Base-by-base conservation (phyloP, 2,329 filamentous ascomycete species). In the Fusarium subtropicale region DNA sequence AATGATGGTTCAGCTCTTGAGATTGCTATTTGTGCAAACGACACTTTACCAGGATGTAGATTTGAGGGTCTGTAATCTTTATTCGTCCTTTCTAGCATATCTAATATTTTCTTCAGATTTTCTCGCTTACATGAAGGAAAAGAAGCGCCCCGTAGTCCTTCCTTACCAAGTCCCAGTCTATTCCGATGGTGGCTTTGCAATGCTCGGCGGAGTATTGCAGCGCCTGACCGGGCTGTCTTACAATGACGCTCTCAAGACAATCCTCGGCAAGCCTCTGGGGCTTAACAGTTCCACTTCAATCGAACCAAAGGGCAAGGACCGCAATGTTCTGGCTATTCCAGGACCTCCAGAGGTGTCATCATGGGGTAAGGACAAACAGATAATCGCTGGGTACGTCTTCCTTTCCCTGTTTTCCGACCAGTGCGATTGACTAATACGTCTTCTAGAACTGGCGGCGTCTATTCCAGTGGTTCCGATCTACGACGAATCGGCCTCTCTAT, bases 181-280 rank as follows among this genome's bases (percentile, higher is more conserved):
- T n/a, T 75, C 73, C 0, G 72, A 74, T 28, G 70, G 41, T 5
- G 74, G 71, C 0, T 76, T 53, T 20, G 57, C 48, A 3, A 28
- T 74, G 11, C 47, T 75, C 0, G 64, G 64, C 0, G 11, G 46
- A 1, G 34, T 76, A 0, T 59, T 76, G 0, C 63, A 62, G 10
- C 68, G 71, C 5, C 55, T 74, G 0, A 53, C 71, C 1, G 58
- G 64, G 2, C 34, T 44, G 12, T 15, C 44, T 0, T 74, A 68
- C 30, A 45, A 59, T 1, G 66, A 72, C 0, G 72, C 72, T 3
- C 30, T 74, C 0, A 16, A 30, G 1, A 41, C 59, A 0, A 24
- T 59, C 2, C 42, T 74, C 1, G 59, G 56, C 2, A 9, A 64
- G 5, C 71, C 71, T 1, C 41, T 74, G 8, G 57, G 60, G 7